A percentile compares a stretch with the other conserved stretches of the same genome.
Conservation (phyloP, 176 grass and related monocot species). For the Saccharum spontaneum region DNA sequence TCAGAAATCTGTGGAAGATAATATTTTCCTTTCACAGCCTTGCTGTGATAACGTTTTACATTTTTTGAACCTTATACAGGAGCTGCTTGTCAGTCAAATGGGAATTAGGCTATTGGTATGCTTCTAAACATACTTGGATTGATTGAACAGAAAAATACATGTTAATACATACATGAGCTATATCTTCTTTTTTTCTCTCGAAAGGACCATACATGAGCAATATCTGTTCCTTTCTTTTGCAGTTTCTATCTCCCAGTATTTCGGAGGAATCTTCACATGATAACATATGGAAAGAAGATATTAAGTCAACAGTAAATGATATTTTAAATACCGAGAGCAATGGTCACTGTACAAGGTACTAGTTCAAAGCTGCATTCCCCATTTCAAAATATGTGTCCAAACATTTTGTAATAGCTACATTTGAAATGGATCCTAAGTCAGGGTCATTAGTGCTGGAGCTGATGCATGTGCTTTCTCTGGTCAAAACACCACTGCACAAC, state of each 20-base stretch:
- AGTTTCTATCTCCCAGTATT: conserved; percentile 57
- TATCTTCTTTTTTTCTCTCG: conserved; percentile 1
- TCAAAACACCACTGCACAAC: no score
- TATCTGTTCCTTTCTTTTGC: conserved; percentile 29
- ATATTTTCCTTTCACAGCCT: conserved; percentile 84
- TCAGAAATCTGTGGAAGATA: conserved; percentile 69
- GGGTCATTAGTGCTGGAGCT: neutral
- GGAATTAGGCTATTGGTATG: conserved; percentile 77
- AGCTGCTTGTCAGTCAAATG: conserved; percentile 75
- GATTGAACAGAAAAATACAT: conserved; percentile 29
- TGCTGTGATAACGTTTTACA: conserved; percentile 80
- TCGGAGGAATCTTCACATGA: conserved; percentile 38
- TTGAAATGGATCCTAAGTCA: neutral
- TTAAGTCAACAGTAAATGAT: conserved; percentile 45
- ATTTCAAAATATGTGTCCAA: neutral
- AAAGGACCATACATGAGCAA: neutral
- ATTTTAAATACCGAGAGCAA: conserved; percentile 49
- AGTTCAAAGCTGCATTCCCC: conserved; percentile 3
- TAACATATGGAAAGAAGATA: conserved; percentile 46
- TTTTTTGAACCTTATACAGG: conserved; percentile 86
- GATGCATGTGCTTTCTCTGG: no score
- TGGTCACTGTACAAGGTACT: conserved; percentile 47
- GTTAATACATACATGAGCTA: neutral
- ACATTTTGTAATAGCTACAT: neutral
- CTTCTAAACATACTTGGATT: conserved; percentile 42